Evolutionary conservation across 768 basidiomycete genomes (phyloP).

Genomic region (Hygrocybe punicea): DNA sequence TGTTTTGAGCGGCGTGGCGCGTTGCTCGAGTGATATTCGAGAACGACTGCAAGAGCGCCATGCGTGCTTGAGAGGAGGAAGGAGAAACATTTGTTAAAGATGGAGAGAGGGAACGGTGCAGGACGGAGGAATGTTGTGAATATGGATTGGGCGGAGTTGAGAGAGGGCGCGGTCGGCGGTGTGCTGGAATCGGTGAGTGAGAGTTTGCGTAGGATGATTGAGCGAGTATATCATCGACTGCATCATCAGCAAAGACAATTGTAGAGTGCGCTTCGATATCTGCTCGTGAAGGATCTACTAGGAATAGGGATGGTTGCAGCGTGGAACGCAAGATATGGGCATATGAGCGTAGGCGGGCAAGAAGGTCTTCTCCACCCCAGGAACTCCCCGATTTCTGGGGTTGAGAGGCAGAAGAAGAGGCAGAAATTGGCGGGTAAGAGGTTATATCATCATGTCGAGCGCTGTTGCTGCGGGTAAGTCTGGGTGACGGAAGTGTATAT

Average conservation of each 20-base stretch:
- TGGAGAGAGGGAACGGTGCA: constrained; percentile 73
- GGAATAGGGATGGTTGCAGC: constrained; percentile 79
- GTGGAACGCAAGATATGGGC: constrained; percentile 81
- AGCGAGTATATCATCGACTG: constrained; percentile 81
- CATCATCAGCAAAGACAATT: constrained; percentile 79
- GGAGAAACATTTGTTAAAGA: constrained; percentile 46
- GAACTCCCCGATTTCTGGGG: constrained; percentile 47
- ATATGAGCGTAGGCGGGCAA: constrained; percentile 71
- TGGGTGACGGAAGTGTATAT: constrained; percentile 52
- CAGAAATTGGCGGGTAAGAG: constrained; percentile 54
- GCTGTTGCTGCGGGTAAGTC: constrained; percentile 37
- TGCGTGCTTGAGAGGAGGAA: constrained; percentile 64
- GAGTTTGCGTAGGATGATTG: constrained; percentile 75
- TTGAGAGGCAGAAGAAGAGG: constrained; percentile 46
- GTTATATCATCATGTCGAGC: constrained; percentile 35
- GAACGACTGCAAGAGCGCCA: constrained; percentile 88
- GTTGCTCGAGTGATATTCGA: constrained; percentile 92
- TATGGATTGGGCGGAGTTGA: constrained; percentile 51
- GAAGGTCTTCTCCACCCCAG: constrained; percentile 87
- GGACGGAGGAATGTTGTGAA: constrained; percentile 66
- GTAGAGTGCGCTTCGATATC: constrained; percentile 91
- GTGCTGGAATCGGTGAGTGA: constrained; percentile 79
- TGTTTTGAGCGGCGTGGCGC: constrained; percentile 89
- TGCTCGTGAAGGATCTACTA: constrained; percentile 88
- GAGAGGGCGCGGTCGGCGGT: constrained; percentile 70